A percentile compares a stretch with the other conserved stretches of the same genome.
These are phyloP conservation scores for Alternaria ventricosa DNA, from an alignment of 2,329 filamentous ascomycete genomes.

Conservation along the genomic window DNA sequence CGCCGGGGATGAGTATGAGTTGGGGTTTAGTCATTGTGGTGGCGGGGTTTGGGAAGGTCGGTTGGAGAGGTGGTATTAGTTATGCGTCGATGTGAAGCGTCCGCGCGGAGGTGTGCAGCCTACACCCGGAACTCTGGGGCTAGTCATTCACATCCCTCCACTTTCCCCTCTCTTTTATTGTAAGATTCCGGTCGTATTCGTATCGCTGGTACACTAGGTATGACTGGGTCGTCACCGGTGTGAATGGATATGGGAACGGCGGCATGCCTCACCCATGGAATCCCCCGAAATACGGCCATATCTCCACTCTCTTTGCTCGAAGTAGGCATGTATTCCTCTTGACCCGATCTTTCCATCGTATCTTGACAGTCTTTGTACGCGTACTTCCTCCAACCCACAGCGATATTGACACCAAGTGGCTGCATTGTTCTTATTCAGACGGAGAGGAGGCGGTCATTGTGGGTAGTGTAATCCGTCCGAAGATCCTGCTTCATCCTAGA, in stretches of 20 bases:
- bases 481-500: too few species aligned
- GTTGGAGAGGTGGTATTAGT: background rate
- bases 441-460: too few species aligned
- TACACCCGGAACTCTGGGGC: too few species aligned
- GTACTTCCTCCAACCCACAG: background rate
- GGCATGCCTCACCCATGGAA: background rate
- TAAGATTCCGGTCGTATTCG: too few species aligned
- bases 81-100: too few species aligned
- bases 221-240: background rate
- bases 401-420: background rate
- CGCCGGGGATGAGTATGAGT: constrained; percentile 48
- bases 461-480: too few species aligned
- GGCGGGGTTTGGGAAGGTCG: background rate
- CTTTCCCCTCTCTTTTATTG: too few species aligned
- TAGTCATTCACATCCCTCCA: too few species aligned
- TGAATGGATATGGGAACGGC: background rate
- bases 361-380: background rate
- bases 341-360: background rate
- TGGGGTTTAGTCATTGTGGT: constrained; percentile 37
- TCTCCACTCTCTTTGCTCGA: background rate
- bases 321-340: background rate
- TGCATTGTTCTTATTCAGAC: too few species aligned
- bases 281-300: background rate
- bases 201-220: too few species aligned
- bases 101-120: too few species aligned